Evolutionary conservation across 441 rosid genomes (phyloP), one percentile per base, ranked within the genome.

Genomic region (Biscutella auriculata): DNA sequence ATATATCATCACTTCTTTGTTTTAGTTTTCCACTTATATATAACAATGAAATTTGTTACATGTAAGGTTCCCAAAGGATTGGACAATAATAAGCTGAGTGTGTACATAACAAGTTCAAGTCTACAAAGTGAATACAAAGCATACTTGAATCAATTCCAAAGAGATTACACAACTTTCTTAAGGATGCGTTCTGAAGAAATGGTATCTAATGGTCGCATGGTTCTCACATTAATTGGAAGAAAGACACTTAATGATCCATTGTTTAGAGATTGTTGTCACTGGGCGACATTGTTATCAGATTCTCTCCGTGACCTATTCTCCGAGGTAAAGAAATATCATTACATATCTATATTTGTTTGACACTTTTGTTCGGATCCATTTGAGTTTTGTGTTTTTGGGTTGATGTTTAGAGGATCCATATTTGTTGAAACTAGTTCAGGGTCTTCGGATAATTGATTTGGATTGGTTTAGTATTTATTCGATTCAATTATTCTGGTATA

Each of bases 151-250:
- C 77, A 68, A 21, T 79, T 76, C 21, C 58, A 45, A 3, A 69
- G 21, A 1, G 76, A 79, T 33, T 76, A 71, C 45, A 44, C 48
- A 0, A 0, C 19, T 2, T 73, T 76, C 64, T 21, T 73, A 14
- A 35, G 57, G 5, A 19, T 57, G 19, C 72, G 76, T 0, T 64
- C 74, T 0, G 11, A 76, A 45, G 79, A 76, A 40, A 19, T 76
- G 12, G 9, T 66, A 3, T 39, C 40, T 0, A 45, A 60, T 11
- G 83, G 83, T 11, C 50, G 61, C 17, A 72, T 74, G 76, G 60
- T 74, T 6, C 60, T 72, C 6, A 69, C 58, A 12, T 42, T 61
- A 0, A 2, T 60, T 2, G 77, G 70, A 11, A 68, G 71, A 55
- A 46, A 30, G 16, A 52, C 26, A 9, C 6, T 28, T 39, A 41